A percentile compares a stretch with the other conserved stretches of the same genome.
phyloP scores from a whole-genome alignment of 2,329 filamentous ascomycete genomes.

The Aspergillus costaricaensis region DNA sequence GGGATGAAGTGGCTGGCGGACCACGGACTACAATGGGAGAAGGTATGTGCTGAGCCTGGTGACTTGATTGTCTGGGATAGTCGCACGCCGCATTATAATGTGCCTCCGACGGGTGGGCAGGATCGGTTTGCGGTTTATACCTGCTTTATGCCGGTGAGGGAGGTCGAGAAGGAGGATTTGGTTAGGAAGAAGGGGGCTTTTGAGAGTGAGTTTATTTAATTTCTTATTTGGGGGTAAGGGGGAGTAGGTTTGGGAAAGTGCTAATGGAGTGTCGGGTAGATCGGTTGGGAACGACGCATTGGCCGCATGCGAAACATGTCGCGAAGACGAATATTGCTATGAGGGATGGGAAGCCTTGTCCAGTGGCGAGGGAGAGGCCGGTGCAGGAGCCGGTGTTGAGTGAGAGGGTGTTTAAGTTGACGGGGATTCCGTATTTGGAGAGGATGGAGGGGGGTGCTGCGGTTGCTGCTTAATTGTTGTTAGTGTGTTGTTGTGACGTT shows the following conservation, averaged over 20 bases:
- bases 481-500: neutral
- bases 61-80: slow-evolving; percentile 49
- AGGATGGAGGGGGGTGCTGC: neutral
- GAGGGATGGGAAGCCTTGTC: slow-evolving; percentile 23
- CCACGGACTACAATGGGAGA: slow-evolving; percentile 33
- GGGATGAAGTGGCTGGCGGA: slow-evolving; percentile 38
- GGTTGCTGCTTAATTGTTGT: neutral
- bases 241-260: too few species aligned
- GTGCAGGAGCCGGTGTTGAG: slow-evolving; percentile 43
- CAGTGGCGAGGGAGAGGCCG: slow-evolving; percentile 40
- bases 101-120: slow-evolving; percentile 32
- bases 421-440: slow-evolving; percentile 49
- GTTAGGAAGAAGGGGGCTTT: slow-evolving; percentile 47
- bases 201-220: slow-evolving; percentile 24
- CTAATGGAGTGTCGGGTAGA: neutral
- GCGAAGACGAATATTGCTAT: slow-evolving; percentile 25
- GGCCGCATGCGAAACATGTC: slow-evolving; percentile 30
- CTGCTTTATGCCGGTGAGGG: slow-evolving; percentile 45
- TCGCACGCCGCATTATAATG: slow-evolving; percentile 44
- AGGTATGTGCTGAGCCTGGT: slow-evolving; percentile 47
- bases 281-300: slow-evolving; percentile 47
- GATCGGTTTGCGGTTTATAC: slow-evolving; percentile 44
- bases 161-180: slow-evolving; percentile 45
- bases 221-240: neutral
- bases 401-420: slow-evolving; percentile 50